Base-by-base conservation (phyloP, 225 moss, liverwort and hornwort species). In the Pseudisothecium myosuroides region DNA sequence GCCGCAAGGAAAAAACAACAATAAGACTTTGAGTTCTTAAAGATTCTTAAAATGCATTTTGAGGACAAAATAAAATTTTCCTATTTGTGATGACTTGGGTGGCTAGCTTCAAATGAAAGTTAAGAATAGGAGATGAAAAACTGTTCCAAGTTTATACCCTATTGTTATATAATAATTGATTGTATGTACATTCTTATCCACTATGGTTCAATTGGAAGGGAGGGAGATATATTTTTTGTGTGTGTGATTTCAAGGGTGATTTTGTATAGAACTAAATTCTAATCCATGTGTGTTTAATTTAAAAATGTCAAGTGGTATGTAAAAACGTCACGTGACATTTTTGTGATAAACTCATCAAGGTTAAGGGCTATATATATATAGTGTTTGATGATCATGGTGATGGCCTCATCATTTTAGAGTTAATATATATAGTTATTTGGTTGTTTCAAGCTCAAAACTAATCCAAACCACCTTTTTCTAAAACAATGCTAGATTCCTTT, bases 391-490 rank as follows among this genome's bases (percentile, higher is more conserved):
- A 23, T 39, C 12, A 12, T 39, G 4, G 13, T 68, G 68, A 68
- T 68, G n/a, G 13, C 7, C 0, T 23, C 23, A 23, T 23, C 7
- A 12, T 68, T 68, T 19, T 0, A 13, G 0, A 2, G 5, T 24
- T 15, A 71, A 26, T 41, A 41, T 26, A 9, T 41, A 27, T 1
- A 41, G 0, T 41, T 41, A 15, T 15, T 41, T 41, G 5, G 27
- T 27, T 41, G 43, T 27, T 71, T 43, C 8, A 26, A 41, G 9
- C 0, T 3, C 5, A 41, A 41, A 43, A 8, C 9, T 41, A 26
- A 26, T 4, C 9, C 41, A 41, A 71, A 71, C 15, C 5, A 37
- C 39, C 15, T 0, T 71, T 24, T 16, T 3, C 3, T 16, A 71
- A 43, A 43, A 14, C 14, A 71, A 71, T 41, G 5, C 9, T 26